Conservation (phyloP, 306 rosid species). For the Crataegus laevigata region DNA sequence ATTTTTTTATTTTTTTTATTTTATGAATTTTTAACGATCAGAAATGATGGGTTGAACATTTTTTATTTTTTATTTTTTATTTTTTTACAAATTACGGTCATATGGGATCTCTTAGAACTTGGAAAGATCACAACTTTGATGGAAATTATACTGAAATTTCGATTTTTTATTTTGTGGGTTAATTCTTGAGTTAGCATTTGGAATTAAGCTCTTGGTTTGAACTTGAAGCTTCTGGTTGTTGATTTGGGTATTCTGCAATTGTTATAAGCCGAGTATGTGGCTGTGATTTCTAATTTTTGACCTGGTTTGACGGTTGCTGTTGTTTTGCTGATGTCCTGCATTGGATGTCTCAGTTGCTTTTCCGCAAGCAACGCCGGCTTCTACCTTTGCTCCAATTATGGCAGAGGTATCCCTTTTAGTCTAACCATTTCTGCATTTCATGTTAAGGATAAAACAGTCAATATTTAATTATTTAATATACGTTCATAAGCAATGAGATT, state of each 20-base stretch:
- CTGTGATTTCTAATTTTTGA: background rate
- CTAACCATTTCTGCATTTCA: background rate
- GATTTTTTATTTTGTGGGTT: background rate
- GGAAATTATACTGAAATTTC: background rate
- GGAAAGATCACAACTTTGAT: background rate
- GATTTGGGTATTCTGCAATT: background rate
- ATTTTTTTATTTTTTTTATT: background rate
- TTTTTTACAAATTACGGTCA: background rate
- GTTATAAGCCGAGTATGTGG: background rate
- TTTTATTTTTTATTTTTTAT: background rate
- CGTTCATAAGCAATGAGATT: background rate
- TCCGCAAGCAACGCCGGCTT: conserved; percentile 59
- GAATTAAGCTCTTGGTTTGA: background rate
- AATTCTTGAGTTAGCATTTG: background rate
- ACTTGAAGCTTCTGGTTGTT: background rate
- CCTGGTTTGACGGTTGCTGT: background rate
- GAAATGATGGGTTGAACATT: background rate
- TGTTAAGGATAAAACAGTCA: background rate
- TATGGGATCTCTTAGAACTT: background rate
- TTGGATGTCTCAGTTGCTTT: conserved; percentile 60
- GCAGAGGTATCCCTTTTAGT: conserved; percentile 44
- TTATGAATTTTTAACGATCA: background rate
- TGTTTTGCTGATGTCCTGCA: conserved; percentile 28
- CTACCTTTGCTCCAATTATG: conserved; percentile 64
- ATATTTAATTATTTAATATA: background rate